Evolutionary conservation across 306 rosid genomes (phyloP).

Genomic region (Medicago lupulina): DNA sequence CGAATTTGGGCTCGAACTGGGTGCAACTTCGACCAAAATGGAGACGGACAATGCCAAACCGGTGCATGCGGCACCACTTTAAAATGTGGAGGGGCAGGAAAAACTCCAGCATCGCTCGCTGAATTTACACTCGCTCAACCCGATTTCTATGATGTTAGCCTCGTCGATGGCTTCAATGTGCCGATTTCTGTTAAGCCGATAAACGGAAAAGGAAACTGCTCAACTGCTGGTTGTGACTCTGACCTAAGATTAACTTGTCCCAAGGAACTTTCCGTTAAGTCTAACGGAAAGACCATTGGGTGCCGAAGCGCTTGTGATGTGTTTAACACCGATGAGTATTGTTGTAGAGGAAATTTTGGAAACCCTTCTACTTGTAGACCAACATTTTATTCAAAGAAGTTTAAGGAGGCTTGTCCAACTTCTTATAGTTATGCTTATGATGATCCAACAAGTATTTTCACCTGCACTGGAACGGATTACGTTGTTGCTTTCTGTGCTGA

Average conservation of each 20-base stretch:
- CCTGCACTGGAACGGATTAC: conserved; percentile 79
- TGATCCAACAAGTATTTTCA: conserved; percentile 79
- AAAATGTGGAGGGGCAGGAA: conserved; percentile 69
- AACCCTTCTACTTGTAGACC: conserved; percentile 69
- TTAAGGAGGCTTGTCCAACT: conserved; percentile 82
- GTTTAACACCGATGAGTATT: conserved; percentile 78
- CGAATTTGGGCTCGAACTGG: conserved; percentile 97
- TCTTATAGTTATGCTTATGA: conserved; percentile 93
- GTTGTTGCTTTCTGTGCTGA: conserved; percentile 72
- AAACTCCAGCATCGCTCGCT: conserved; percentile 81
- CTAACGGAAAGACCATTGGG: conserved; percentile 61
- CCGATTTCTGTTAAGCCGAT: conserved; percentile 63
- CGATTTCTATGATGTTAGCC: conserved; percentile 87
- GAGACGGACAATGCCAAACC: conserved; percentile 67
- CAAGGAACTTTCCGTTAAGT: conserved; percentile 51
- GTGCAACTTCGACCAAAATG: conserved; percentile 74
- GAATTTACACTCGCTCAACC: conserved; percentile 67
- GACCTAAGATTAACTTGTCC: conserved; percentile 72
- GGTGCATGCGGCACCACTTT: conserved; percentile 68
- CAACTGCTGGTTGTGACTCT: conserved; percentile 67
- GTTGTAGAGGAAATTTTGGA: conserved; percentile 78
- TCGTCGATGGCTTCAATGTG: conserved; percentile 88
- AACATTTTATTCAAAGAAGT: conserved; percentile 78
- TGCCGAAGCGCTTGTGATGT: conserved; percentile 96
- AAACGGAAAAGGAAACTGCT: conserved; percentile 76